Conservation (phyloP, 2,329 filamentous ascomycete species). For the Botrytis pseudocinerea region DNA sequence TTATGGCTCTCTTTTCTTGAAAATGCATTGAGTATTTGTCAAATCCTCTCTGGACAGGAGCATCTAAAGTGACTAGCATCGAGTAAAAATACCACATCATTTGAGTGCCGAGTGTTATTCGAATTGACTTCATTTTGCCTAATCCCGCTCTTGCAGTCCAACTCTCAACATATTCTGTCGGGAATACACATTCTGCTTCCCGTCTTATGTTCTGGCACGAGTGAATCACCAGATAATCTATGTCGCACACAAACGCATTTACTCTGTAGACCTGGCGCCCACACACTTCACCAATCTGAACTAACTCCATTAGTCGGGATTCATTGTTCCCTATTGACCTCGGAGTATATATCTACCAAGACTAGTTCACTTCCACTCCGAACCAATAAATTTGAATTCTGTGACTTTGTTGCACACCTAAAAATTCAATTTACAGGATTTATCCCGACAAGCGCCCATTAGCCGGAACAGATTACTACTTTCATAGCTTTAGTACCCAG, state of each 20-base stretch:
- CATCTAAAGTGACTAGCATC: background rate
- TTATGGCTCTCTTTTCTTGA: background rate
- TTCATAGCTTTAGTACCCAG: background rate
- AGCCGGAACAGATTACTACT: background rate
- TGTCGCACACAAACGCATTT: background rate
- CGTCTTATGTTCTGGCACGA: background rate
- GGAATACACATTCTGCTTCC: background rate
- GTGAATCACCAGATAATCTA: background rate
- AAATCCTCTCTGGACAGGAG: rapidly evolving
- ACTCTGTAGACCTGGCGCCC: background rate
- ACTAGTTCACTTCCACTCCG: too few species aligned
- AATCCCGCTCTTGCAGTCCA: background rate
- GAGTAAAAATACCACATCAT: background rate
- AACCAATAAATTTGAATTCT: too few species aligned
- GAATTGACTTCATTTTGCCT: background rate
- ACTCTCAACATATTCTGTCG: background rate
- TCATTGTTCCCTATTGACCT: background rate
- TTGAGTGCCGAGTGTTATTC: background rate
- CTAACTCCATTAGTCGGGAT: too few species aligned
- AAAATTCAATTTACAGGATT: background rate
- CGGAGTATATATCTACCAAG: background rate
- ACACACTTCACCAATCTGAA: background rate
- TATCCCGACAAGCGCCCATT: background rate
- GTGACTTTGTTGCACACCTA: background rate
- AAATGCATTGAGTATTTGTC: background rate